A percentile compares a stretch with the other conserved stretches of the same genome.
Conservation (phyloP, 2,329 filamentous ascomycete species). For the Exophiala viscosa region DNA sequence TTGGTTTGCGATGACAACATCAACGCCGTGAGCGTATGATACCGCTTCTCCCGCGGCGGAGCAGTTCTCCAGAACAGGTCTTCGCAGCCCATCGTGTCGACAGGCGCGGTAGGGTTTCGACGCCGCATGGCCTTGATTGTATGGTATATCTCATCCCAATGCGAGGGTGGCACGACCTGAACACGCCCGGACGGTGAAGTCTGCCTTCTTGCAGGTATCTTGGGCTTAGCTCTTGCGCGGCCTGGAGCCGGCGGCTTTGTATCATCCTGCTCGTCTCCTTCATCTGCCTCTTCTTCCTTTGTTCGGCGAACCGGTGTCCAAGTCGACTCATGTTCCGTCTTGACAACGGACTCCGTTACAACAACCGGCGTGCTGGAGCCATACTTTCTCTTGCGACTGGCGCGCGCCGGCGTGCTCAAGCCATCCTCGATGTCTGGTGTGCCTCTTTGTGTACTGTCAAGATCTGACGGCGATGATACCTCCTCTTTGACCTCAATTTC, state of each 20-base stretch:
- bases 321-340: slow-evolving; percentile 18
- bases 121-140: slow-evolving; percentile 74
- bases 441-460: slow-evolving; percentile 32
- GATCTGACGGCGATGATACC: slow-evolving; percentile 31
- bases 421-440: slow-evolving; percentile 58
- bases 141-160: slow-evolving; percentile 81
- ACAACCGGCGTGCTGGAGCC: slow-evolving; percentile 30
- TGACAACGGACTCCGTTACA: slow-evolving; percentile 26
- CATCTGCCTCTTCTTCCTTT: slow-evolving; percentile 29
- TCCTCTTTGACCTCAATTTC: slow-evolving; percentile 30
- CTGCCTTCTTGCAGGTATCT: slow-evolving; percentile 39
- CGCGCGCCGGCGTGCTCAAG: slow-evolving; percentile 32
- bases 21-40: slow-evolving; percentile 80
- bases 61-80: slow-evolving; percentile 43
- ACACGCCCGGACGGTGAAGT: slow-evolving; percentile 37
- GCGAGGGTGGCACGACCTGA: slow-evolving; percentile 59
- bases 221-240: slow-evolving; percentile 35
- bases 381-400: slow-evolving; percentile 49
- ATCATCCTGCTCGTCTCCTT: slow-evolving; percentile 31
- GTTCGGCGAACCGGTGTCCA: slow-evolving; percentile 23
- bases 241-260: slow-evolving; percentile 31
- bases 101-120: slow-evolving; percentile 66
- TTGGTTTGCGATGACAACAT: slow-evolving; percentile 95
- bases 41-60: slow-evolving; percentile 59
- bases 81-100: slow-evolving; percentile 95